A percentile compares a stretch with the other conserved stretches of the same genome.
Evolutionary conservation across 306 rosid genomes (phyloP).

Genomic region (Ceratonia siliqua): DNA sequence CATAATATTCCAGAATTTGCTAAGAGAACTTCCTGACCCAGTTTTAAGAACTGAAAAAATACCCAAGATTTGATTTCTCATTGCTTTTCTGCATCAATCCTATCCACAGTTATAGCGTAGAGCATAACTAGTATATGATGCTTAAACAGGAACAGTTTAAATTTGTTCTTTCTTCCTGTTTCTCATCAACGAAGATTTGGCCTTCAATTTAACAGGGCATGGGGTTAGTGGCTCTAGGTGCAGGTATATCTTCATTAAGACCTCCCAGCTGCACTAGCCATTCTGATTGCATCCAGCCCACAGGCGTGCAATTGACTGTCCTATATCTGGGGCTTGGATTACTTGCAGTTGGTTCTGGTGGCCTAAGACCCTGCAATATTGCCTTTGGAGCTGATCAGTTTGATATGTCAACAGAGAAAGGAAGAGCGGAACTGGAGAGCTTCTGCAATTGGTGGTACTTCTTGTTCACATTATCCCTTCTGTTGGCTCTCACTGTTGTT

Average conservation of each 20-base stretch:
- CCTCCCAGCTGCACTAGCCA: slow-evolving; percentile 43
- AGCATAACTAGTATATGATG: neutral
- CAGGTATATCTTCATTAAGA: slow-evolving; percentile 46
- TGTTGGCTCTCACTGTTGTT: slow-evolving; percentile 55
- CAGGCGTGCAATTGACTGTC: slow-evolving; percentile 36
- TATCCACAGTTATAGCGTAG: neutral
- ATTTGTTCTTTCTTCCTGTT: no score
- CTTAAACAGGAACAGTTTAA: no score
- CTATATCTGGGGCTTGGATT: slow-evolving; percentile 52
- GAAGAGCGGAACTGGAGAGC: slow-evolving; percentile 57
- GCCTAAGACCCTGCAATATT: slow-evolving; percentile 71
- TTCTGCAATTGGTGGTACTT: slow-evolving; percentile 73
- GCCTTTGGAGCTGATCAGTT: slow-evolving; percentile 82
- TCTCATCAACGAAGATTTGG: slow-evolving; percentile 17
- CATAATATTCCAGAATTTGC: no score
- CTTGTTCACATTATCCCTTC: slow-evolving; percentile 48
- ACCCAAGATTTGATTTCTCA: neutral
- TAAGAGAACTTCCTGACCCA: no score
- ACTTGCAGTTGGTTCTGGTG: slow-evolving; percentile 52
- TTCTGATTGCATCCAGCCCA: slow-evolving; percentile 44
- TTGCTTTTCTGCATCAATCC: neutral
- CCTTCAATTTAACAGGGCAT: slow-evolving; percentile 50
- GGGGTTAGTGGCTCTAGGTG: slow-evolving; percentile 47
- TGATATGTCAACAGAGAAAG: slow-evolving; percentile 49
- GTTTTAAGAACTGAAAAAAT: neutral